Evolutionary conservation across 208 protist genomes (phyloP), one percentile per base, ranked within the genome.

Genomic region (Acanthamoeba royreba): DNA sequence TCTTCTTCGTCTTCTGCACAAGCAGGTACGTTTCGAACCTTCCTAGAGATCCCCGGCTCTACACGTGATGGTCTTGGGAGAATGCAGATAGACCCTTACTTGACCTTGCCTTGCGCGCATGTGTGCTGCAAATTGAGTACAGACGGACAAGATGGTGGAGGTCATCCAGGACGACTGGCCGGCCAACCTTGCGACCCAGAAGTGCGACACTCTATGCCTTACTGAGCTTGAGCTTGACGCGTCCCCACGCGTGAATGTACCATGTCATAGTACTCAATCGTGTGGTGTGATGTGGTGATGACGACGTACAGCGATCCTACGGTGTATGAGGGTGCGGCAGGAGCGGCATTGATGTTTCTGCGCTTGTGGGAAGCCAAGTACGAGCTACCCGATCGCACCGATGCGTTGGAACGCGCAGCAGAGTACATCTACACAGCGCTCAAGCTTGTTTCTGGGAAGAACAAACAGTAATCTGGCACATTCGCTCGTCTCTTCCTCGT

Each of bases 131-230:
- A n/a, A n/a, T n/a, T n/a, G n/a, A n/a, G n/a, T n/a, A 40, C 74
- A 86, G 74, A 55, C 74, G 1, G 74, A 86, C 45, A 47, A 35
- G 22, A 8, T 86, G 74, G 55, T 53, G 7, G 74, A 86, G 74
- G n/a, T 86, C 45, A 38, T 86, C n/a, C 74, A 86, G 55, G 74
- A 86, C n/a, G 74, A 86, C 45, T 86, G 74, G 74, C 74, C 74
- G 9, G 74, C 74, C 40, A 53, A 53, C 31, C 74, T 53, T 4
- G 43, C n/a, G n/a, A 55, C 43, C 0, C 74, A 86, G 45, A 86
- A 86, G 74, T 53, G 40, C 43, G 22, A n/a, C n/a, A n/a, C n/a
- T n/a, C n/a, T n/a, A n/a, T n/a, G n/a, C n/a, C n/a, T 43, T 42
- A 5, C 22, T 42, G 8, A 52, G 28, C 28, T 28, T 38, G 2